phyloP scores from a whole-genome alignment of 2,329 filamentous ascomycete species.

The Arthrobotrys sinensis region DNA sequence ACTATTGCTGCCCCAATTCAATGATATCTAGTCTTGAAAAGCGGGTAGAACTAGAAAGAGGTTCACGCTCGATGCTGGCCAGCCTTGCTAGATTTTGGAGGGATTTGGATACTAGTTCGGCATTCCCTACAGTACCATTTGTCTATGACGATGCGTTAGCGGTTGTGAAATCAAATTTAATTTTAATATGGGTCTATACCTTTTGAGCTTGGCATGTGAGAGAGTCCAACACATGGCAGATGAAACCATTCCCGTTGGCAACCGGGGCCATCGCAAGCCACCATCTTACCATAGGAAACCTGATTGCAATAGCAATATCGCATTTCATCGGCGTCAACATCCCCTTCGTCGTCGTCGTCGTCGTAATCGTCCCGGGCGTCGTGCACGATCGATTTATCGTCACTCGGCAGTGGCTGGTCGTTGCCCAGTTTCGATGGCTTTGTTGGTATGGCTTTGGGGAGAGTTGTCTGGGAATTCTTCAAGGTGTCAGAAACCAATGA shows the following conservation, averaged over 20 bases:
- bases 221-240: slow-evolving; percentile 83
- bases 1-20: not conserved
- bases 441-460: slow-evolving; percentile 20
- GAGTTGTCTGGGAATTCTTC: slow-evolving; percentile 26
- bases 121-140: slow-evolving; percentile 89
- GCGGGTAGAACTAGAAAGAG: no score
- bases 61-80: slow-evolving; percentile 27
- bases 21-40: not conserved
- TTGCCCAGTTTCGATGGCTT: slow-evolving; percentile 39
- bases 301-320: slow-evolving; percentile 87
- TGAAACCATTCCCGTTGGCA: slow-evolving; percentile 91
- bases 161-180: not conserved
- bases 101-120: slow-evolving; percentile 25
- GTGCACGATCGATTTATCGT: not conserved
- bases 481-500: slow-evolving; percentile 22
- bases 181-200: slow-evolving; percentile 73
- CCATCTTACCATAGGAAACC: slow-evolving; percentile 89
- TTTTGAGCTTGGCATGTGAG: slow-evolving; percentile 82
- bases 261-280: slow-evolving; percentile 86
- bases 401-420: slow-evolving; percentile 4
- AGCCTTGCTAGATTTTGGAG: slow-evolving; percentile 30
- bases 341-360: slow-evolving; percentile 76
- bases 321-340: slow-evolving; percentile 81
- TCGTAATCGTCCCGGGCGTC: not conserved
- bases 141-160: slow-evolving; percentile 69